phyloP scores from a whole-genome alignment of 208 protist genomes.

The Phytomonas serpens region DNA sequence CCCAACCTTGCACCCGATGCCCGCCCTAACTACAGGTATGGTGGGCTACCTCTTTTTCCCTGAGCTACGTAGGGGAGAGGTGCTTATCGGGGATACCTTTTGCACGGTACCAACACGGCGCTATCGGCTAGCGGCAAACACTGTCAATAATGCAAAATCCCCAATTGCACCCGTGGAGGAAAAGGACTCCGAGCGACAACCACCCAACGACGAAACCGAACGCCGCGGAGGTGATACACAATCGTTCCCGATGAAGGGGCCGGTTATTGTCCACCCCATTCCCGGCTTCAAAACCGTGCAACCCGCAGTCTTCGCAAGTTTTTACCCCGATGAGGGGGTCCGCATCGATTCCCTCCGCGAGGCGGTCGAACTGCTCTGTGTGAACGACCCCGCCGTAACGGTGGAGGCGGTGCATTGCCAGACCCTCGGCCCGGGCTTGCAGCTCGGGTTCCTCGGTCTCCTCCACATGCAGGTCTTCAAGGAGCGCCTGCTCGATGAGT shows the following conservation, averaged over 20 bases:
- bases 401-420: conserved; percentile 73
- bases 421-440: conserved; percentile 89
- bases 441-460: conserved; percentile 96
- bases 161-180: neutral
- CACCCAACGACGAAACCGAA: neutral
- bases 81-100: conserved; percentile 94
- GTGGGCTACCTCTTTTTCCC: conserved; percentile 93
- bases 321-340: conserved; percentile 91
- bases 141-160: neutral
- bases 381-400: conserved; percentile 94
- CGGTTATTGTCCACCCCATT: conserved; percentile 22
- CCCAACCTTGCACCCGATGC: conserved; percentile 80
- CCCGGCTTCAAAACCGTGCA: conserved; percentile 70
- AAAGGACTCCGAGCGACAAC: neutral
- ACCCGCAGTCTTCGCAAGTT: conserved; percentile 94
- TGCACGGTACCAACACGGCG: conserved; percentile 51
- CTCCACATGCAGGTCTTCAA: conserved; percentile 98
- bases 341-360: conserved; percentile 83
- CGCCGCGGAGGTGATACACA: neutral
- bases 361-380: conserved; percentile 86
- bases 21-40: conserved; percentile 87
- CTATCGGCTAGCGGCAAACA: conserved; percentile 23
- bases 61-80: conserved; percentile 78
- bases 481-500: conserved; percentile 92
- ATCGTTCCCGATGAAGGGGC: neutral